A percentile compares a stretch with the other conserved stretches of the same genome.
Evolutionary conservation across 1,284 basidiomycete genomes (phyloP).

Genomic region (Leccinum fallax): DNA sequence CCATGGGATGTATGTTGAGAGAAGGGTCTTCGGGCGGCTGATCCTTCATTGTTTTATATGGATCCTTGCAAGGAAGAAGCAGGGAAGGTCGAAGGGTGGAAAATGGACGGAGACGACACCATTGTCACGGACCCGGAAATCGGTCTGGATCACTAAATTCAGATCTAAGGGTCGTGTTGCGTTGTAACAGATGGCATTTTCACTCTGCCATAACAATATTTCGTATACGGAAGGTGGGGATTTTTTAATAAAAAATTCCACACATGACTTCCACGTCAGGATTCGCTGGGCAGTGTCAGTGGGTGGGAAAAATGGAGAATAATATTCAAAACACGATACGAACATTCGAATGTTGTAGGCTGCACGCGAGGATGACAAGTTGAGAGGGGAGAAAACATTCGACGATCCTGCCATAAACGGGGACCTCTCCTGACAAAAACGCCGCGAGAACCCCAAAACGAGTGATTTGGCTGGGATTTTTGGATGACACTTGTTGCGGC

Average conservation of each 20-base stretch:
- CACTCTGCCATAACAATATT: conserved; percentile 43
- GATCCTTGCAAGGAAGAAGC: conserved; percentile 32
- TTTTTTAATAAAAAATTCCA: conserved; percentile 39
- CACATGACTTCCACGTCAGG: conserved; percentile 37
- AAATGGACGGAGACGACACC: conserved; percentile 51
- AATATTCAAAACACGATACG: conserved; percentile 19
- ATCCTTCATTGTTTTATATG: conserved; percentile 49
- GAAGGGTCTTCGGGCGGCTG: conserved; percentile 38
- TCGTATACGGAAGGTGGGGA: conserved; percentile 42
- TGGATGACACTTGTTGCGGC: conserved; percentile 24
- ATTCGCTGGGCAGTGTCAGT: conserved; percentile 27
- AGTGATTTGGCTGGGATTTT: conserved; percentile 25
- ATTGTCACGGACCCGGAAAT: conserved; percentile 54
- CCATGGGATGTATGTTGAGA: conserved; percentile 51
- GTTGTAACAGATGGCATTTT: conserved; percentile 44
- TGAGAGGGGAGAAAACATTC: conserved; percentile 6
- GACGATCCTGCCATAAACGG: conserved; percentile 33
- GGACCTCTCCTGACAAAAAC: conserved; percentile 18
- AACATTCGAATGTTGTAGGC: not conserved
- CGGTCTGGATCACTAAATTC: conserved; percentile 61
- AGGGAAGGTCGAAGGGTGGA: conserved; percentile 41
- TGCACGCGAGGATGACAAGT: not conserved
- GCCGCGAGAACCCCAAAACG: conserved; percentile 31
- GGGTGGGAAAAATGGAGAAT: conserved; percentile 26
- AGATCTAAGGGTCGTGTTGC: conserved; percentile 57